Base-by-base conservation (phyloP, 306 rosid species). In the Sphenostylis stenocarpa region DNA sequence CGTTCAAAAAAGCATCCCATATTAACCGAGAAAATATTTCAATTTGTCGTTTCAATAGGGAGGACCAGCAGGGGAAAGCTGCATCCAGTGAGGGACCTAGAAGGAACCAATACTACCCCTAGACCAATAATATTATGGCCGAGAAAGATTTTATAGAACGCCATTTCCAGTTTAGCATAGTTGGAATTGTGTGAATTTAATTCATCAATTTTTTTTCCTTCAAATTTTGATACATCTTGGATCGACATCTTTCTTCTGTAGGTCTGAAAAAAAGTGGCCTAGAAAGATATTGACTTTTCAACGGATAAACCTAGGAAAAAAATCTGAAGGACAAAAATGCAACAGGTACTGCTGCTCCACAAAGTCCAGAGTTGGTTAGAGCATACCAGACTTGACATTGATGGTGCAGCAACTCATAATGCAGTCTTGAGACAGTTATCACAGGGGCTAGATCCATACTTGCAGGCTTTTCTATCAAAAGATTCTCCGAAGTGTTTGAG, bases 401-500 rank as follows among this genome's bases (percentile, higher is more conserved):
- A 72, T 33, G 52, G 12, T 62, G 57, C 65, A 73, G 53, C 76
- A 75, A 83, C 80, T 88, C 81, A 87, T 4, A 44, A 71, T 34
- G 88, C 71, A 75, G 74, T 78, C 88, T 87, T 87, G 78, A 87
- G 77, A 84, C 99, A 95, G 82, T 89, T 95, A 81, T 92, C 98
- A 75, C 99, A 91, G 76, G 98, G 93, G 80, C 82, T 95, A 36
- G 97, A 83, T 61, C 90, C 97, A 82, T 80, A 53, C 81, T 87
- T 95, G 91, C 98, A 92, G 58, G 77, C 83, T 51, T 86, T 82
- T 77, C 84, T 83, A 69, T 92, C 91, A 73, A 89, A 86, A 15
- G 87, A 84, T 85, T 95, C 99, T 56, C 99, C 99, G 0, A 95
- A 95, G 87, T 95, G 96, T 76, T 84, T 28, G 60, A 95, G 93